Evolutionary conservation across 129 eudicot genomes (phyloP), one percentile per base, ranked within the genome.

Genomic region (Dittrichia graveolens): DNA sequence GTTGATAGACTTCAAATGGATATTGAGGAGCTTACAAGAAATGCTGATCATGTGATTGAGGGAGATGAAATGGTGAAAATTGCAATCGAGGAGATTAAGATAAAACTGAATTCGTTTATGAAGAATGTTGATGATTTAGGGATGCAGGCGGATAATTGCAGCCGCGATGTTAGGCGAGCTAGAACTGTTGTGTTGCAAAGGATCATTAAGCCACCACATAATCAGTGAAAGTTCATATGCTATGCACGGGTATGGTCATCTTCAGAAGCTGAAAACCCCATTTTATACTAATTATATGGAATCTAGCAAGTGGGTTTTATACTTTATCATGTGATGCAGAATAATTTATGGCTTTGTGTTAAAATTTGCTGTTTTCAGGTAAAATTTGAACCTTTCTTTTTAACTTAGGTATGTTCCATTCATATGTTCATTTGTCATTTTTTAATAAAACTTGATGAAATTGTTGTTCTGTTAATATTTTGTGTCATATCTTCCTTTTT

Each of bases 101-200:
- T 75, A 55, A 88, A 83, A 60, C 14, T 88, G 47, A 91, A 81
- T 48, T 86, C 78, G 57, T 91, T 91, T 57, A 84, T 82, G 88
- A 91, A 81, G 75, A 91, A 84, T 69, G 89, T 84, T 8, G 97
- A 88, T 76, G 97, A 86, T 76, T 83, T 91, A 57, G 97, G 97
- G 57, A 69, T 67, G 74, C 92, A 86, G 50, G 96, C 93, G 35
- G 97, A 88, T 75, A 67, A 76, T 37, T 91, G 97, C 58, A 84
- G 96, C 85, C 64, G 96, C 43, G 96, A 91, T 77, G 88, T 91
- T 62, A 77, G 96, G 11, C 79, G 89, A 14, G 97, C 97, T 7
- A 86, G 97, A 55, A 88, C 97, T 40, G 96, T 91, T 53, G 86
- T 91, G 9, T 50, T 91, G 67, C 97, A 86, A 72, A 86, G 97